Percentiles rank a stretch among this genome's conserved stretches.
Evolutionary conservation across 495 filamentous ascomycete genomes (phyloP).

Genomic region (Niebla homalea): DNA sequence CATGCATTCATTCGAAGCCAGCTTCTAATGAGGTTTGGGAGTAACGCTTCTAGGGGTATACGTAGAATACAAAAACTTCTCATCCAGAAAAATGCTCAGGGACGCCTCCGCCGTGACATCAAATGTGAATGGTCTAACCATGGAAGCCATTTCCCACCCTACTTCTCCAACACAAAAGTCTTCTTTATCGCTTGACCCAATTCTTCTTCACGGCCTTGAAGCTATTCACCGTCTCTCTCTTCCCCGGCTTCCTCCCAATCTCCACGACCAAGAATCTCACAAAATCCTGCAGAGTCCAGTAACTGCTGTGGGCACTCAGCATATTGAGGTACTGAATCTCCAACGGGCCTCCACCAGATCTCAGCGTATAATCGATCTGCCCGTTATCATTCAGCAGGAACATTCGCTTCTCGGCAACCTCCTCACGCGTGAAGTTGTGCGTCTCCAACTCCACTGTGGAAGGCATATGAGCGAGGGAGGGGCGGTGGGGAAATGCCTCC

Average conservation of each 20-base stretch:
- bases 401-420: slow-evolving; percentile 81
- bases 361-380: slow-evolving; percentile 80
- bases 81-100: not conserved
- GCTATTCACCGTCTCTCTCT: slow-evolving; percentile 45
- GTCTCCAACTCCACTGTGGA: slow-evolving; percentile 90
- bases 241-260: slow-evolving; percentile 63
- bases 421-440: slow-evolving; percentile 85
- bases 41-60: slow-evolving; percentile 10
- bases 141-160: not conserved
- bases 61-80: slow-evolving; percentile 1
- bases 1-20: too few species aligned
- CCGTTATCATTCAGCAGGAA: slow-evolving; percentile 87
- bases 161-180: not conserved
- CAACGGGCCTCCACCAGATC: slow-evolving; percentile 64
- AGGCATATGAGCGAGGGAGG: slow-evolving; percentile 50
- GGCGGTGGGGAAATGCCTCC: slow-evolving; percentile 23
- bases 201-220: slow-evolving; percentile 66
- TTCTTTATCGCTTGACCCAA: slow-evolving; percentile 5
- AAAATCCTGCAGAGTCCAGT: slow-evolving; percentile 80
- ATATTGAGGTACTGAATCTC: slow-evolving; percentile 96
- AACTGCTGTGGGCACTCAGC: slow-evolving; percentile 90
- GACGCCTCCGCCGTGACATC: slow-evolving; percentile 1
- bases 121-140: not conserved
- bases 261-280: slow-evolving; percentile 77
- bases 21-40: not conserved